phyloP scores from a whole-genome alignment of 1,139 yeast species.

The Kodamaea sp. region DNA sequence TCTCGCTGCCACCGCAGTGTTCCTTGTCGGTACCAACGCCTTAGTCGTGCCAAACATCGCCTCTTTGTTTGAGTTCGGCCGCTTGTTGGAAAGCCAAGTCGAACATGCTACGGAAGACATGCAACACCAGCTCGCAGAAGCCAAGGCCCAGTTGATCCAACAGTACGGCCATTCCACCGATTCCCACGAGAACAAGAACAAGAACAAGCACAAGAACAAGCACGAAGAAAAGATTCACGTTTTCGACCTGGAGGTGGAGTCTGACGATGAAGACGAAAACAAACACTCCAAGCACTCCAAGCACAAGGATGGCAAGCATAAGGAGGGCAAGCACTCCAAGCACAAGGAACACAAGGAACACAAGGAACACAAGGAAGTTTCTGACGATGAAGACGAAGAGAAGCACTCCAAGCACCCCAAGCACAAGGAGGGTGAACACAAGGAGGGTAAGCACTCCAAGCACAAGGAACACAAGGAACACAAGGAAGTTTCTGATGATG shows the following conservation, averaged over 20 bases:
- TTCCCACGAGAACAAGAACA: no score
- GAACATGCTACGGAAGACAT: constrained; percentile 1
- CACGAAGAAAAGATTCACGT: no score
- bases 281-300: no score
- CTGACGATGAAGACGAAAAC: no score
- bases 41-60: constrained; percentile 19
- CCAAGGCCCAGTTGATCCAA: constrained; percentile 1
- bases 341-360: background rate
- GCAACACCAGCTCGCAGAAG: constrained; percentile 1
- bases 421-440: no score
- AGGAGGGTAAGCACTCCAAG: background rate
- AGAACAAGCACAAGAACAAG: no score
- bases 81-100: constrained; percentile 8
- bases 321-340: background rate
- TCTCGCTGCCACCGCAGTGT: constrained; percentile 11
- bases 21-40: constrained; percentile 13
- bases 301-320: no score
- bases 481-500: background rate
- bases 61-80: constrained; percentile 6
- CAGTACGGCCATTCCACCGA: no score
- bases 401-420: background rate
- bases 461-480: background rate
- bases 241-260: no score
- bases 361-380: background rate
- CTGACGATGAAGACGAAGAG: background rate